Evolutionary conservation across 768 basidiomycete species (phyloP).

Genomic region (Lactarius deliciosus): DNA sequence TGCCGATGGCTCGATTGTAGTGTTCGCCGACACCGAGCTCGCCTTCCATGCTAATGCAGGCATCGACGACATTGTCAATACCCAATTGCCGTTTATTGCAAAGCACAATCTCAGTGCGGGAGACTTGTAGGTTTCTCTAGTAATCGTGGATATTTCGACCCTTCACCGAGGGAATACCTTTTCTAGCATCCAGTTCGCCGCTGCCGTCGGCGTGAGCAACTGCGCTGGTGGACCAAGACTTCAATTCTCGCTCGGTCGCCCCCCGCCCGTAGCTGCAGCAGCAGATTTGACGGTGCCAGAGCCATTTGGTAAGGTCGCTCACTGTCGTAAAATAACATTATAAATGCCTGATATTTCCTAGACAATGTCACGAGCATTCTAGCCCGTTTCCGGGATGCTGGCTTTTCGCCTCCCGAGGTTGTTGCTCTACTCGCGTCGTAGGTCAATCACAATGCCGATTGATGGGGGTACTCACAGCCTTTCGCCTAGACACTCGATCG

Average conservation of each 20-base stretch:
- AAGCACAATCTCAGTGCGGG: constrained; percentile 42
- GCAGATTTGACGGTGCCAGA: constrained; percentile 38
- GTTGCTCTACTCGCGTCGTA: constrained; percentile 40
- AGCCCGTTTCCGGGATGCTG: constrained; percentile 38
- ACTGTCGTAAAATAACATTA: neutral
- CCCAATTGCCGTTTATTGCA: constrained; percentile 38
- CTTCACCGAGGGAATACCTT: neutral
- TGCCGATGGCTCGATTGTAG: constrained; percentile 33
- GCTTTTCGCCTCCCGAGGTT: constrained; percentile 33
- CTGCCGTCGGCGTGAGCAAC: constrained; percentile 37
- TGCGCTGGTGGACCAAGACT: constrained; percentile 38
- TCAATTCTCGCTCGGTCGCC: constrained; percentile 38
- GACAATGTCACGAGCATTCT: constrained; percentile 29
- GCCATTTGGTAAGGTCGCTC: constrained; percentile 30
- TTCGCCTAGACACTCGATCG: constrained; percentile 29
- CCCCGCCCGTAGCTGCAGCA: constrained; percentile 31
- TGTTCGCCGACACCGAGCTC: constrained; percentile 14
- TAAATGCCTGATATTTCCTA: neutral
- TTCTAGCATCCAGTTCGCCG: constrained; percentile 38
- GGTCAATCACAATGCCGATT: neutral
- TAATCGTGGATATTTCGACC: neutral
- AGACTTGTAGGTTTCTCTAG: constrained; percentile 45
- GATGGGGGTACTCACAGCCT: constrained; percentile 21
- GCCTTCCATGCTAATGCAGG: constrained; percentile 30
- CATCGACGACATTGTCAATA: constrained; percentile 26